A percentile compares a stretch with the other conserved stretches of the same genome.
Conservation (phyloP, 139 green algal species). For the Astrephomene gubernaculifera region DNA sequence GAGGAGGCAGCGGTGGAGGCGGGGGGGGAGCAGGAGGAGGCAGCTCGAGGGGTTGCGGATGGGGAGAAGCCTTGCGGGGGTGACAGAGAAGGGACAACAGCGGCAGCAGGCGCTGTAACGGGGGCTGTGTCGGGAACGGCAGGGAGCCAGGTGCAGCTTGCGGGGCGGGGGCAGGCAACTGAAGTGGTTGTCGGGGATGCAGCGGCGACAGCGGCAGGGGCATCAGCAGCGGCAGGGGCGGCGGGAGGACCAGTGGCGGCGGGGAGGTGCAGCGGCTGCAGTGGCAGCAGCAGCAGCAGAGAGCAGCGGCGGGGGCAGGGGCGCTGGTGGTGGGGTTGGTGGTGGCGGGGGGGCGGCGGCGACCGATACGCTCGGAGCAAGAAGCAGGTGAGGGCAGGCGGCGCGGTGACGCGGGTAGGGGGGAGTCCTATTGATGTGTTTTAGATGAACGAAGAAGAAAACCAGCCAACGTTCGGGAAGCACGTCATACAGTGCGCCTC, state of each 20-base stretch:
- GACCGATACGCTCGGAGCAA: slow-evolving; percentile 15
- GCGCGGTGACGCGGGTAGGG: neutral
- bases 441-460: neutral
- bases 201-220: too few relatives aligned
- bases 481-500: neutral
- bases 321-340: neutral
- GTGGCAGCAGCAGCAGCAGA: neutral
- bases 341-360: neutral
- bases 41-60: too few relatives aligned
- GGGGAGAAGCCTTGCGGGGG: too few relatives aligned
- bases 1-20: neutral
- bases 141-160: too few relatives aligned
- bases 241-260: neutral
- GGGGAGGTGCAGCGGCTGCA: neutral
- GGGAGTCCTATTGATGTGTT: neutral
- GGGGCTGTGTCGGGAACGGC: too few relatives aligned
- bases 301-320: neutral
- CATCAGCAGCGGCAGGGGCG: neutral
- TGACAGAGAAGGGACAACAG: too few relatives aligned
- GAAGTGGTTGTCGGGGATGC: too few relatives aligned
- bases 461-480: neutral
- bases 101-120: too few relatives aligned
- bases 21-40: too few relatives aligned
- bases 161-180: too few relatives aligned
- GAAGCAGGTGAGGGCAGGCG: slow-evolving; percentile 1